These are phyloP conservation scores for Poa annua DNA, from an alignment of 176 grass and related monocot genomes.

Conservation along the genomic window DNA sequence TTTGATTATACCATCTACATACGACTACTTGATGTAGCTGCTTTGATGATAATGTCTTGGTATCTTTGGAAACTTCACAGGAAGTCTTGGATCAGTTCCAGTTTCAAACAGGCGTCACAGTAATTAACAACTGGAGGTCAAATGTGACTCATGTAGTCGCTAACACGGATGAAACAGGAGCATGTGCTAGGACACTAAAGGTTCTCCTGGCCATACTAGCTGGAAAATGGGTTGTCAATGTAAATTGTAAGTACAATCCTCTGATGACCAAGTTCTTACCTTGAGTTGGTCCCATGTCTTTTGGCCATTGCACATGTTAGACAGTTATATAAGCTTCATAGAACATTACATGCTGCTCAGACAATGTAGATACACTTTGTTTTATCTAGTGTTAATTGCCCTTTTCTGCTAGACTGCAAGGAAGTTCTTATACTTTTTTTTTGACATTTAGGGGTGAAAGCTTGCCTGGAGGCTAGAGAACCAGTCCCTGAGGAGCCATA, in stretches of 20 bases:
- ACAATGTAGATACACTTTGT: neutral
- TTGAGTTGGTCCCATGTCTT: neutral
- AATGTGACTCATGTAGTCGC: constrained; percentile 85
- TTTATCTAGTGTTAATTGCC: neutral
- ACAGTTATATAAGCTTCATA: neutral
- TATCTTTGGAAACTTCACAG: constrained; percentile 48
- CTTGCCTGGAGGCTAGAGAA: constrained; percentile 66
- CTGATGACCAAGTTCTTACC: neutral
- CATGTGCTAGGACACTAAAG: constrained; percentile 86
- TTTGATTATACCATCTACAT: constrained; percentile 29
- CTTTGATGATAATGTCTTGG: constrained; percentile 5
- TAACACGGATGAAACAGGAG: constrained; percentile 65
- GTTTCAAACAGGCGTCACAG: constrained; percentile 52
- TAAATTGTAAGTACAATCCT: constrained; percentile 76
- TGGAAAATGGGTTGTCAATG: constrained; percentile 89
- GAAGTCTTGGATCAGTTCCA: constrained; percentile 74
- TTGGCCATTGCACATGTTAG: neutral
- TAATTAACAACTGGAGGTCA: constrained; percentile 65
- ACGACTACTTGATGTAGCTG: neutral
- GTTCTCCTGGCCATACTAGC: constrained; percentile 91
- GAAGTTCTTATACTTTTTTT: constrained; percentile 24
- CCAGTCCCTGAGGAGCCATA: constrained; percentile 75
- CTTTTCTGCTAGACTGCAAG: neutral
- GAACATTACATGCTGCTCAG: neutral
- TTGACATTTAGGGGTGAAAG: constrained; percentile 75